These are phyloP conservation scores for Pogostemon cablin DNA, from an alignment of 257 asterid species.

Conservation along the genomic window DNA sequence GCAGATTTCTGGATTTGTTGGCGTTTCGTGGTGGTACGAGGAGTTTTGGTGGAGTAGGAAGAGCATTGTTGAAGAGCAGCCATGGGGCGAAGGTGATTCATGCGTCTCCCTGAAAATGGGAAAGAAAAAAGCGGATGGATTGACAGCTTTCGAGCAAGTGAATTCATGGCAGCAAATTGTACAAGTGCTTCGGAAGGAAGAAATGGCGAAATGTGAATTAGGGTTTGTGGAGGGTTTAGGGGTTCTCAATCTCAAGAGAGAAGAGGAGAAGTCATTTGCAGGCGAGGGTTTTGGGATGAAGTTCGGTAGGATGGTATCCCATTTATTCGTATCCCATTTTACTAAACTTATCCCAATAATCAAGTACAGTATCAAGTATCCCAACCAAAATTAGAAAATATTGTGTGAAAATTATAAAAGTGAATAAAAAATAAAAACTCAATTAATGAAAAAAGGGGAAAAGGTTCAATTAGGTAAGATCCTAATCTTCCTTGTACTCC, in stretches of 20 bases:
- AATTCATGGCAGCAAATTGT: constrained; percentile 55
- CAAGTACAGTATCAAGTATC: no score
- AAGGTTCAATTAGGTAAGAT: no score
- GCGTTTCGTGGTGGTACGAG: constrained; percentile 28
- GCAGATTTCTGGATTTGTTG: constrained; percentile 39
- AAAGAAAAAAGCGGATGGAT: constrained; percentile 29
- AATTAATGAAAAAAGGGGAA: no score
- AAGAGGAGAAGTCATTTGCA: neutral
- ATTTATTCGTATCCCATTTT: no score
- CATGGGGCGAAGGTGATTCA: constrained; percentile 31
- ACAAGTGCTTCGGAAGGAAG: neutral
- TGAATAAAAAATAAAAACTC: no score
- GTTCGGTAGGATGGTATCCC: no score
- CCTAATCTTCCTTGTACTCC: no score
- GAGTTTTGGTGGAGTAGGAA: constrained; percentile 42
- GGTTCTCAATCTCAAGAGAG: neutral
- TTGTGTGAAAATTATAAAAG: no score
- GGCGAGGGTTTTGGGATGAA: neutral
- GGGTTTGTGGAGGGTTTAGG: constrained; percentile 37
- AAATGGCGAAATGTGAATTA: constrained; percentile 2
- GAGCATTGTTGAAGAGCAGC: constrained; percentile 40
- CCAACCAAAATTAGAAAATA: no score
- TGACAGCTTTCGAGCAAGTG: constrained; percentile 44
- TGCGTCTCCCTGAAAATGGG: constrained; percentile 37
- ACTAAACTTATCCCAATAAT: no score